Evolutionary conservation across 2,329 filamentous ascomycete species (phyloP), one percentile per base, ranked within the genome.

Genomic region (Acarospora socialis): DNA sequence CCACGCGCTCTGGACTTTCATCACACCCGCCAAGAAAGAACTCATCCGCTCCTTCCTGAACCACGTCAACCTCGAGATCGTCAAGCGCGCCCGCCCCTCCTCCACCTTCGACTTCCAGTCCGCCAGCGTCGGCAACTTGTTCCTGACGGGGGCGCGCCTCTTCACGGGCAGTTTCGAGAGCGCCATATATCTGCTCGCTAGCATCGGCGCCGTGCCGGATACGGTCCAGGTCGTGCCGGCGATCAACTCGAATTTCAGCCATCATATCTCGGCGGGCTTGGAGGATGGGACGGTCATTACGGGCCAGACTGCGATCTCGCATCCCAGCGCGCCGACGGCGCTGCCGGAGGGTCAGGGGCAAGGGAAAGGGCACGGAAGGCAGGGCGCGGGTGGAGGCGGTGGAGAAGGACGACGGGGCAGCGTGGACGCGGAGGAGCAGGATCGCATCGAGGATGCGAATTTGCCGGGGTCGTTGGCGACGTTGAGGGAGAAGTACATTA

Each of bases 151-250:
- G 1, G 86, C 83, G 0, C 73, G 87, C 1, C 68, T 95, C 7
- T 94, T 94, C 57, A 84, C 82, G 1, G 87, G 87, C 19, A 87
- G 79, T 36, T 87, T 95, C 43, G 90, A 95, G 53, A 81, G 80
- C 5, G 82, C 83, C 24, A 90, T 95, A 40, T 93, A 93, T 50
- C 70, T 95, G 2, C 68, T 95, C 4, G 80, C 79, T 30, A 80
- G 77, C 44, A 81, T 94, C 41, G 92, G 86, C 48, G 73, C 73
- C n/a, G 79, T 95, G 1, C 79, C 83, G 0, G 67, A 72, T 7
- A 57, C 61, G 25, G 73, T 90, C 4, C 68, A 74, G 0, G 83
- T 94, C 1, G 72, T 95, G 10, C 90, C 87, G 0, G 83, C 81
- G 3, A 81, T 95, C 45, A 92, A 93, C 61, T 84, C 80, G 40